A percentile compares a stretch with the other conserved stretches of the same genome.
phyloP scores from a whole-genome alignment of 306 rosid species.

The Castanea sativa region DNA sequence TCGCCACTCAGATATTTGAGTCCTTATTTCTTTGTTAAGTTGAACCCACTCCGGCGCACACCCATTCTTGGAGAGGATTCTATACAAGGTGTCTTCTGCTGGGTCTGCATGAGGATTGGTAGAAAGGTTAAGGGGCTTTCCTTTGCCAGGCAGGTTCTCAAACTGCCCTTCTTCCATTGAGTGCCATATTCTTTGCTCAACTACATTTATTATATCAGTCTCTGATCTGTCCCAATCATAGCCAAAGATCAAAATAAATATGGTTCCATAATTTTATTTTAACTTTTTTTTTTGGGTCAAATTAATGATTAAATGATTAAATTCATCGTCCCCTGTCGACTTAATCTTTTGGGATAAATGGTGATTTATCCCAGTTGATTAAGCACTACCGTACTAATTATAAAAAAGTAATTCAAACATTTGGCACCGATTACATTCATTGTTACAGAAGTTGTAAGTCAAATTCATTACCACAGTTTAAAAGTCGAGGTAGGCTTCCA shows the following conservation, averaged over 20 bases:
- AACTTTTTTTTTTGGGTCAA: too few relatives aligned
- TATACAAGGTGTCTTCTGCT: constrained; percentile 79
- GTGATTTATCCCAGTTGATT: too few relatives aligned
- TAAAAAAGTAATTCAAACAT: too few relatives aligned
- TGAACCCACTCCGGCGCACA: constrained; percentile 92
- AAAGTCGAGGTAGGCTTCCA: too few relatives aligned
- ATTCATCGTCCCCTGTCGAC: too few relatives aligned
- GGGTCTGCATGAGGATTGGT: constrained; percentile 90
- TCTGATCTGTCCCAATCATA: constrained; percentile 65
- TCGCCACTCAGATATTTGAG: constrained; percentile 54
- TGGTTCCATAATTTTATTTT: too few relatives aligned
- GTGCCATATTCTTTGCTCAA: constrained; percentile 93
- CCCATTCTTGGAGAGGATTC: constrained; percentile 71
- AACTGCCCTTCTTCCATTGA: constrained; percentile 95
- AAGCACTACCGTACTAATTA: too few relatives aligned
- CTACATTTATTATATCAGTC: constrained; percentile 76
- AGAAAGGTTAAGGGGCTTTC: constrained; percentile 70
- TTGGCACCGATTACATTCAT: too few relatives aligned
- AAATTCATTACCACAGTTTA: too few relatives aligned
- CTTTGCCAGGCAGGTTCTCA: constrained; percentile 89
- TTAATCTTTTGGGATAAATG: too few relatives aligned
- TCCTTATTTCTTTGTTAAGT: constrained; percentile 90
- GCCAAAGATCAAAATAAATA: not conserved
- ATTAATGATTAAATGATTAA: too few relatives aligned
- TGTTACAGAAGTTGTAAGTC: too few relatives aligned